Base-by-base conservation (phyloP, 345 rosid species). In the Sisymbrium altissimum region DNA sequence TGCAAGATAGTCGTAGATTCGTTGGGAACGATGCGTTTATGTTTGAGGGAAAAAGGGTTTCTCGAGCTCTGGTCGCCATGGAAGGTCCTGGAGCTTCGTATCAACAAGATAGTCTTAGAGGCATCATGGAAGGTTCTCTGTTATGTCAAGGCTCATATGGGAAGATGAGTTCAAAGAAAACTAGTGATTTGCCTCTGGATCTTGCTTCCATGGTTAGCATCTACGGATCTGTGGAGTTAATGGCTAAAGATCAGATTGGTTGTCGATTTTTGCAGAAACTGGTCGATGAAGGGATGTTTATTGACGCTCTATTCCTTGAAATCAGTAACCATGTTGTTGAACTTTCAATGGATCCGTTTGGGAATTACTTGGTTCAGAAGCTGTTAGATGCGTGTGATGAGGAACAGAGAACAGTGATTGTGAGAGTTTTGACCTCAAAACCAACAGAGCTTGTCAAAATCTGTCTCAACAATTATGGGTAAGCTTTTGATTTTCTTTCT, bases 381-480 rank as follows among this genome's bases (percentile, higher is more conserved):
- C 72, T 85, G 41, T 40, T 87, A 17, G 82, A 84, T 3, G 81
- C 69, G 15, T 76, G 85, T 66, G 62, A 59, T 15, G 88, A 85
- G n/a, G 86, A 85, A 50, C 88, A 82, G 30, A 80, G 78, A 64
- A 80, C 76, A 38, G 71, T 66, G 71, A 64, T 87, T 25, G 71
- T 87, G 62, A 74, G 71, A 8, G 68, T 75, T 38, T 61, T 83
- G 17, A 84, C 89, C 3, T 60, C 79, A 50, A 72, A 67, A 44
- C 80, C 85, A 8, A 66, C 65, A 23, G 82, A 81, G 56, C 86
- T 87, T 12, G 70, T 82, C 72, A 69, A 78, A 66, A 71, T 81
- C 59, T 84, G 83, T 43, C 80, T 86, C 32, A 83, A 86, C 79
- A 81, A 83, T 54, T 84, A 84, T 66, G 92, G 92, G 92, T 87